Evolutionary conservation across 2,329 filamentous ascomycete genomes (phyloP).

Genomic region (Orbilia oligospora): DNA sequence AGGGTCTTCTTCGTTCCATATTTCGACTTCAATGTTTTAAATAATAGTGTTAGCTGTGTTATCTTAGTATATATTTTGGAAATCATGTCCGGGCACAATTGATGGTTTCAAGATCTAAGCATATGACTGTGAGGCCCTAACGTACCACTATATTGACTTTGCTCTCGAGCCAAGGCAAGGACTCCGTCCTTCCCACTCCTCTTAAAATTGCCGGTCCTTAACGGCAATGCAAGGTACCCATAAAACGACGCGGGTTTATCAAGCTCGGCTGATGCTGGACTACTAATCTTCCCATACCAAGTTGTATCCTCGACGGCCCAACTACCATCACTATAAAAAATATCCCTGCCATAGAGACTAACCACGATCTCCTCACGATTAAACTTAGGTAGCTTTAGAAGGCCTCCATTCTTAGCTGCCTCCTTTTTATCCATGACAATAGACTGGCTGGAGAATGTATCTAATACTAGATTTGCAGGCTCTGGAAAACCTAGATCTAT

Average conservation of each 20-base stretch:
- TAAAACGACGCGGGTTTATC: neutral
- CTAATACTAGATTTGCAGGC: neutral
- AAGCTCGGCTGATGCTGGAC: neutral
- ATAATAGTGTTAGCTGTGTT: too few species aligned
- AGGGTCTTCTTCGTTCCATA: too few species aligned
- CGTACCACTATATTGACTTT: too few species aligned
- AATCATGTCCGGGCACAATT: too few species aligned
- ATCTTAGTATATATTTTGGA: too few species aligned
- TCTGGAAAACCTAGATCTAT: neutral
- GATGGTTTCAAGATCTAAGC: too few species aligned
- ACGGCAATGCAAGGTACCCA: neutral
- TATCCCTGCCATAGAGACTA: neutral
- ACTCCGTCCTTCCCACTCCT: neutral
- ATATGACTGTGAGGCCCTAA: too few species aligned
- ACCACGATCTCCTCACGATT: neutral
- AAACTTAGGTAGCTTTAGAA: neutral
- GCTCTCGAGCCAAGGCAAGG: neutral
- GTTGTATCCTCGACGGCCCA: neutral
- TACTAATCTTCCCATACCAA: neutral
- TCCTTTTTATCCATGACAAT: neutral
- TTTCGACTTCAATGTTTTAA: too few species aligned
- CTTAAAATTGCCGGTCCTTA: neutral
- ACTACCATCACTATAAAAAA: neutral
- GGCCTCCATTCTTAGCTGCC: neutral
- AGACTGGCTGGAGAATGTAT: neutral